These are phyloP conservation scores for Irineochytrium annulatum DNA, from an alignment of 192 early-diverging fungal genomes.

Conservation along the genomic window DNA sequence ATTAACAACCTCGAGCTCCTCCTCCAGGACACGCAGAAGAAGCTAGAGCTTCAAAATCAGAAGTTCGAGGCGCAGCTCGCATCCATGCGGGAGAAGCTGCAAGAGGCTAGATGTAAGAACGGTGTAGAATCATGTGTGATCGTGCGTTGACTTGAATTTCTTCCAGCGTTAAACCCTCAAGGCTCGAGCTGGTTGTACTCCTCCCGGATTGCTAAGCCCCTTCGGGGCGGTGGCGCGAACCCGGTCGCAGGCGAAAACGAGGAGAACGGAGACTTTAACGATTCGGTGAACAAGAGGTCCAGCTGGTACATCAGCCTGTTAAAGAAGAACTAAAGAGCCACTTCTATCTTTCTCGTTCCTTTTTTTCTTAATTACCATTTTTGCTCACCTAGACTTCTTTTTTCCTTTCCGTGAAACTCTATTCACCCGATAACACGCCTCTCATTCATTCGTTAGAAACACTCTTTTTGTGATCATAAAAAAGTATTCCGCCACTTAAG, in stretches of 20 bases:
- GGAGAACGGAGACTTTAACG: conserved; percentile 4
- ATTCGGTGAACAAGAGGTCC: conserved; percentile 35
- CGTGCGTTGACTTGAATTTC: not conserved
- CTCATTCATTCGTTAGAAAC: no score
- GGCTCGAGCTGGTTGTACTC: conserved; percentile 52
- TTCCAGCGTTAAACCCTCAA: conserved; percentile 23
- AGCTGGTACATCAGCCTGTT: conserved; percentile 57
- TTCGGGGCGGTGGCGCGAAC: conserved; percentile 72
- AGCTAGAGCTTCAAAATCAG: conserved; percentile 64
- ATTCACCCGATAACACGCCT: no score
- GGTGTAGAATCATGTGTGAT: not conserved
- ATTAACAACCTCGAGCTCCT: conserved; percentile 85
- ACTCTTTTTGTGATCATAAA: no score
- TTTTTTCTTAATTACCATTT: not conserved
- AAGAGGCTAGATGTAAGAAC: conserved; percentile 69
- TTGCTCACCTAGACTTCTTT: not conserved
- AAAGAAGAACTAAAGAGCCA: conserved; percentile 35
- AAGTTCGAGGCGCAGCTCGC: conserved; percentile 81
- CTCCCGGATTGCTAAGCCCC: conserved; percentile 84
- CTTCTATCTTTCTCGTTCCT: not conserved
- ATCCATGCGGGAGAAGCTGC: conserved; percentile 70
- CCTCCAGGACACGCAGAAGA: conserved; percentile 79
- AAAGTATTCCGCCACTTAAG: no score
- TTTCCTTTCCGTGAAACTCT: no score
- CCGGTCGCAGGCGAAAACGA: conserved; percentile 38